Conservation (phyloP, 768 basidiomycete genomes). For the Psilocybe azurescens region DNA sequence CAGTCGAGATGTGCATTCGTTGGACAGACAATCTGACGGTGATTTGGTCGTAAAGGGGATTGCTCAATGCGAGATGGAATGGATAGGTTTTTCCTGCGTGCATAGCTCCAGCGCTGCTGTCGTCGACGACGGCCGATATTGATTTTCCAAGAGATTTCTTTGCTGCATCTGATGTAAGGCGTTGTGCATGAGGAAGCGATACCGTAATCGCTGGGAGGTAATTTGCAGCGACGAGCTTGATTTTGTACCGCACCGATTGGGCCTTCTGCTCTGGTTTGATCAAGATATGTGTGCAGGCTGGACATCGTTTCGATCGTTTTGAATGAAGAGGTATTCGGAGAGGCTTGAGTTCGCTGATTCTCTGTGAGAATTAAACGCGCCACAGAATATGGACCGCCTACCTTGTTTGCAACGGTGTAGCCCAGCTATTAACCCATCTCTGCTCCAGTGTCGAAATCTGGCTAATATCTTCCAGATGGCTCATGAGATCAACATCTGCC, state of each 20-base stretch:
- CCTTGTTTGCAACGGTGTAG: slow-evolving; percentile 65
- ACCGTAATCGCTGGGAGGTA: slow-evolving; percentile 90
- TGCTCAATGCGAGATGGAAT: slow-evolving; percentile 91
- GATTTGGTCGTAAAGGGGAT: slow-evolving; percentile 96
- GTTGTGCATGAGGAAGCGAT: slow-evolving; percentile 62
- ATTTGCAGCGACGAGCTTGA: slow-evolving; percentile 95
- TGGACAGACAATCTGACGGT: slow-evolving; percentile 87
- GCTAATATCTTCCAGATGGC: slow-evolving; percentile 60
- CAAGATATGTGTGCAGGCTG: slow-evolving; percentile 92
- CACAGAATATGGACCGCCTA: slow-evolving; percentile 38
- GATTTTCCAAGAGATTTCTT: slow-evolving; percentile 48
- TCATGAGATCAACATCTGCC: slow-evolving; percentile 73
- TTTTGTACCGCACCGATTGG: slow-evolving; percentile 93
- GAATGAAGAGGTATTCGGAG: slow-evolving; percentile 91
- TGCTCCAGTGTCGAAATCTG: slow-evolving; percentile 78
- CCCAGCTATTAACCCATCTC: slow-evolving; percentile 85
- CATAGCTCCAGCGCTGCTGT: slow-evolving; percentile 49
- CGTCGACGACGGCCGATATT: slow-evolving; percentile 43
- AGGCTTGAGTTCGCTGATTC: slow-evolving; percentile 77
- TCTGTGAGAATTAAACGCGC: slow-evolving; percentile 15
- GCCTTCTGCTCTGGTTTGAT: slow-evolving; percentile 99
- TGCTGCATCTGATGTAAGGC: slow-evolving; percentile 45
- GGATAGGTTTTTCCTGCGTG: slow-evolving; percentile 82
- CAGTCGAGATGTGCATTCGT: slow-evolving; percentile 58
- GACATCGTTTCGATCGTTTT: slow-evolving; percentile 95